Evolutionary conservation across 352 stramenopile species (phyloP).

Genomic region (Pythium biforme): DNA sequence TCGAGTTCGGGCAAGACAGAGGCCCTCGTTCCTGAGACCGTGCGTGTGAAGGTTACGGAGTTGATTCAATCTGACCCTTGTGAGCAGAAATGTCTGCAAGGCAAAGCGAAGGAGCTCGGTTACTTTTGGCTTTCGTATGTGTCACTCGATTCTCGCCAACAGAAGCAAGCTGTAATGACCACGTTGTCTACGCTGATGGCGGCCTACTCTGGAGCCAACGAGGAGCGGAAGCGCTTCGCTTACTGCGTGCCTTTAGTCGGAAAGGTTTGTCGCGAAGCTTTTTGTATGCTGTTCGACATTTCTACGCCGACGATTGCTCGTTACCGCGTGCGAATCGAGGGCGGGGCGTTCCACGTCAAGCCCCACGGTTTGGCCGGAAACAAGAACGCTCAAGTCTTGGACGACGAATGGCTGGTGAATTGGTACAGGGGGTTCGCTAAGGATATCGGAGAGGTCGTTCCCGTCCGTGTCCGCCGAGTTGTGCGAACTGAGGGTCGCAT

Average conservation of each 20-base stretch:
- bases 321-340: constrained; percentile 1
- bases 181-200: not conserved
- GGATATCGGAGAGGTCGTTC: constrained; percentile 8
- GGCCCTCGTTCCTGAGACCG: not conserved
- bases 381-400: constrained; percentile 1
- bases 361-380: constrained; percentile 1
- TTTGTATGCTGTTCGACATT: not conserved
- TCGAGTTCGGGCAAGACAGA: not conserved
- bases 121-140: not conserved
- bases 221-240: not conserved
- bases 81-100: constrained; percentile 1
- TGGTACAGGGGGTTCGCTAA: constrained; percentile 2
- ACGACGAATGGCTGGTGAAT: not conserved
- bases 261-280: constrained; percentile 1
- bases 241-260: constrained; percentile 8
- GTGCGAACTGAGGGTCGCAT: not conserved
- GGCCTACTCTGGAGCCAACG: not conserved
- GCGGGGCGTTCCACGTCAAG: not conserved
- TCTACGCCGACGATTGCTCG: not conserved
- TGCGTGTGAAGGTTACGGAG: not conserved
- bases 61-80: constrained; percentile 2
- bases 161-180: constrained; percentile 6
- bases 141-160: not conserved
- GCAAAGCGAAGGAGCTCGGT: not conserved
- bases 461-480: constrained; percentile 2